Evolutionary conservation across 305 asterid species (phyloP), one percentile per base, ranked within the genome.

Genomic region (Plantago coronopus): DNA sequence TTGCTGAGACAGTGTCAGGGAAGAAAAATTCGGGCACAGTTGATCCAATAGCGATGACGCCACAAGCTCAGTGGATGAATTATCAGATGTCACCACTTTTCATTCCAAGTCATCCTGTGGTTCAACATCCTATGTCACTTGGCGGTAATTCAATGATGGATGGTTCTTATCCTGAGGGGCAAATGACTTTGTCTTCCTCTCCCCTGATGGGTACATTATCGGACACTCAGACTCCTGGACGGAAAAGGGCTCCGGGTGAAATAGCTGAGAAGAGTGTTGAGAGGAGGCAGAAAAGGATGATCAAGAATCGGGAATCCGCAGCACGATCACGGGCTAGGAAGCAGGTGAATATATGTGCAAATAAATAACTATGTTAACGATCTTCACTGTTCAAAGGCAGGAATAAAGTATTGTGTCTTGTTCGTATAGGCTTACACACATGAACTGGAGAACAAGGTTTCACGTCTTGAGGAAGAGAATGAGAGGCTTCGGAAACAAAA

Each of bases 201-300:
- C 81, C 91, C 66, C 23, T 80, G 74, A 74, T 82, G 84, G 95
- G 93, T 64, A 76, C 86, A 49, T 59, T 80, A 17, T 88, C 95
- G 3, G 98, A 86, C 65, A 78, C 88, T 3, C 95, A 86, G 69
- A 77, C 87, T 29, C 81, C 83, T 4, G 84, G 95, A 56, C 68
- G 88, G 31, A 91, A 88, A 81, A 72, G 96, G 82, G 78, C 64
- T 60, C 84, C 93, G 48, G 93, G 74, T 51, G 94, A 77, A 59
- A 72, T 86, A 73, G 79, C 83, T 43, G 93, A 86, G 69, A 88
- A 70, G 86, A 78, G 88, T 47, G 88, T 83, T 44, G 96, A 91
- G 69, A 88, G 98, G 84, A 88, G 96, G 82, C 96, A 91, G 69
- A 90, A 90, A 86, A 85, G 97, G 73, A 87, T 90, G 97, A 87